Evolutionary conservation across 306 rosid genomes (phyloP), one percentile per base, ranked within the genome.

Genomic region (Trichosanthes cucumerina): DNA sequence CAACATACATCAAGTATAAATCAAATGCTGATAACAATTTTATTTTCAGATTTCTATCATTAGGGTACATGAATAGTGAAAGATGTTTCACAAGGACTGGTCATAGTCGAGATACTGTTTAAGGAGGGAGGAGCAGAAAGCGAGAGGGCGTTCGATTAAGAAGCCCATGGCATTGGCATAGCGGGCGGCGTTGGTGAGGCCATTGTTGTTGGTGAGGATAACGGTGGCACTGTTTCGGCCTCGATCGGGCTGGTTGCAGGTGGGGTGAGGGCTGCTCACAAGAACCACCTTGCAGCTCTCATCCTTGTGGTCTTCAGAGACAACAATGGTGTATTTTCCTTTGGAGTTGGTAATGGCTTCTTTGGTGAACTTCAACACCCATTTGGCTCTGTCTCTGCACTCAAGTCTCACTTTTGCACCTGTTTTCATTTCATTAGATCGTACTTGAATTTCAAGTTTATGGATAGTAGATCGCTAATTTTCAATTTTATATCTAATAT

Each of bases 161-260:
- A 82, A 93, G 7, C 93, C 96, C 90, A 91, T 76, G 28, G 89
- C 62, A 59, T 93, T 93, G 8, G 92, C 92, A 44, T 56, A 80
- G 46, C 86, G 97, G 33, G 72, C 41, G 50, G 75, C 36, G 64
- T 59, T 84, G 56, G 87, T 75, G 9, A 90, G 71, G 4, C 97
- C 97, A 7, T 91, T 91, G 60, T 77, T 24, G 73, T 88, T 87
- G 2, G 96, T 88, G 65, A 93, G 81, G 0, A 93, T 79, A 5
- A 90, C 79, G 52, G 72, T 87, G 28, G 97, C 85, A 7, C 63
- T 79, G 86, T 64, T 49, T 3, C 96, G 91, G 0, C 95, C 96
- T 0, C 75, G 81, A 31, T 88, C 95, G 0, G 87, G 79, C 0
- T 46, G 47, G 10, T 70, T 81, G 69, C 97, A 93, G 79, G 78